These are phyloP conservation scores for Ophiostoma triangulosporum DNA, from an alignment of 2,329 filamentous ascomycete species.

Conservation along the genomic window DNA sequence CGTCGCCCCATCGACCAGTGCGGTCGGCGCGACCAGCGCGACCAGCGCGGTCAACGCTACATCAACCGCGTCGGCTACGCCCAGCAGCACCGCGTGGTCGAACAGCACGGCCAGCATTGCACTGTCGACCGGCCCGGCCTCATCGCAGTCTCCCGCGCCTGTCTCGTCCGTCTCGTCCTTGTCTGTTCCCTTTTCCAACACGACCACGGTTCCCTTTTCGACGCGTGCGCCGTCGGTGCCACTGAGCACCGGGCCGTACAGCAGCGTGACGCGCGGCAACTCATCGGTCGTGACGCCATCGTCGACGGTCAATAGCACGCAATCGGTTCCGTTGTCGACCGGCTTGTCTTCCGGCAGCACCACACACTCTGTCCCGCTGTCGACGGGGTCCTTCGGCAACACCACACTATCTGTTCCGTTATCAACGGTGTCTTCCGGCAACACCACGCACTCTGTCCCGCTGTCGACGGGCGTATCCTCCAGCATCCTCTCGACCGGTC, in stretches of 20 bases:
- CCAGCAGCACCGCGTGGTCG: not conserved
- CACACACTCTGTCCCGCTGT: not conserved
- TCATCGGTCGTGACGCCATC: not conserved
- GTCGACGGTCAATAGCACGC: not conserved
- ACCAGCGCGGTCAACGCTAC: not conserved
- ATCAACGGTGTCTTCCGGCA: not conserved
- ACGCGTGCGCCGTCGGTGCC: not conserved
- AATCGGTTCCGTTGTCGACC: not conserved
- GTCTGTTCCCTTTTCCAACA: not conserved
- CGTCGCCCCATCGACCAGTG: not conserved
- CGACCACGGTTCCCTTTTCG: not conserved
- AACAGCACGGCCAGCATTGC: not conserved
- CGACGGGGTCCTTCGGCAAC: not conserved
- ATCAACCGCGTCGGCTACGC: too few relatives aligned
- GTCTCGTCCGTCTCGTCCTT: not conserved
- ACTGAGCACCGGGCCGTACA: not conserved
- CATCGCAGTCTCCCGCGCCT: not conserved
- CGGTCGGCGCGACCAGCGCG: not conserved
- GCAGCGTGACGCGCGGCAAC: not conserved
- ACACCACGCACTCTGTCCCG: too few relatives aligned
- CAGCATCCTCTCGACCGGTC: not conserved
- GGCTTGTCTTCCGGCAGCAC: not conserved
- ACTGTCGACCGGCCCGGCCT: not conserved
- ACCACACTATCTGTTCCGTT: not conserved
- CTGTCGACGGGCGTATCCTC: not conserved